A percentile compares a stretch with the other conserved stretches of the same genome.
Evolutionary conservation across 2,329 filamentous ascomycete species (phyloP).

Genomic region (Mariannaea sp.): DNA sequence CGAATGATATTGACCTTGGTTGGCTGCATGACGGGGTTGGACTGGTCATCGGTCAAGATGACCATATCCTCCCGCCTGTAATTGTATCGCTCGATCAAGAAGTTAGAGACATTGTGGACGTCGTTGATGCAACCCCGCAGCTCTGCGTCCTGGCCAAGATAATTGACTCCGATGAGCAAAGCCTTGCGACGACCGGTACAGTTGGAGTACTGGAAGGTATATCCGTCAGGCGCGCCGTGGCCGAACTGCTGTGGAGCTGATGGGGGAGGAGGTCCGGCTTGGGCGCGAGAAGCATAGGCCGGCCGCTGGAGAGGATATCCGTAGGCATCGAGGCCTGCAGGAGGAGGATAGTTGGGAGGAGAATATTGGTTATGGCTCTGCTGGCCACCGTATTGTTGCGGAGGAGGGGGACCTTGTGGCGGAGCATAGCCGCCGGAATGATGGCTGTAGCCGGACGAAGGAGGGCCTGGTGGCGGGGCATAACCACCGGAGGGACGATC

Average conservation of each 20-base stretch:
- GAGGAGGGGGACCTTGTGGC: slow-evolving; percentile 30
- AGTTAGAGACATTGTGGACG: slow-evolving; percentile 74
- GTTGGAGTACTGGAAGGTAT: slow-evolving; percentile 77
- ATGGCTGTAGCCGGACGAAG: slow-evolving; percentile 32
- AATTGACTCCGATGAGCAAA: slow-evolving; percentile 80
- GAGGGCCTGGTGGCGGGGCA: slow-evolving; percentile 34
- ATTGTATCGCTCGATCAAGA: slow-evolving; percentile 68
- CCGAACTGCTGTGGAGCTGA: slow-evolving; percentile 62
- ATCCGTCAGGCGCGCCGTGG: slow-evolving; percentile 68
- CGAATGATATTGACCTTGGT: slow-evolving; percentile 77
- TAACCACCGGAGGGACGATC: slow-evolving; percentile 31
- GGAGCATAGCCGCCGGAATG: slow-evolving; percentile 34
- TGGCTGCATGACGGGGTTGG: slow-evolving; percentile 70
- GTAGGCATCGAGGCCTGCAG: slow-evolving; percentile 51
- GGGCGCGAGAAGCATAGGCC: slow-evolving; percentile 36
- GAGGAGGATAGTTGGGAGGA: slow-evolving; percentile 47
- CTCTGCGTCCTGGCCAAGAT: slow-evolving; percentile 73
- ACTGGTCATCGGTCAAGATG: slow-evolving; percentile 75
- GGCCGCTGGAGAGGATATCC: slow-evolving; percentile 49
- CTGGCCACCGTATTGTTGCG: slow-evolving; percentile 26
- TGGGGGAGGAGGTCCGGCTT: slow-evolving; percentile 51
- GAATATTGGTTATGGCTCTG: slow-evolving; percentile 36
- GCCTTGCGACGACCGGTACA: slow-evolving; percentile 76
- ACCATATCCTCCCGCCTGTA: slow-evolving; percentile 84
- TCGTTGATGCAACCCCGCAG: slow-evolving; percentile 82